Evolutionary conservation across 805 yeast species (phyloP).

Genomic region (Ogataea zsoltii): DNA sequence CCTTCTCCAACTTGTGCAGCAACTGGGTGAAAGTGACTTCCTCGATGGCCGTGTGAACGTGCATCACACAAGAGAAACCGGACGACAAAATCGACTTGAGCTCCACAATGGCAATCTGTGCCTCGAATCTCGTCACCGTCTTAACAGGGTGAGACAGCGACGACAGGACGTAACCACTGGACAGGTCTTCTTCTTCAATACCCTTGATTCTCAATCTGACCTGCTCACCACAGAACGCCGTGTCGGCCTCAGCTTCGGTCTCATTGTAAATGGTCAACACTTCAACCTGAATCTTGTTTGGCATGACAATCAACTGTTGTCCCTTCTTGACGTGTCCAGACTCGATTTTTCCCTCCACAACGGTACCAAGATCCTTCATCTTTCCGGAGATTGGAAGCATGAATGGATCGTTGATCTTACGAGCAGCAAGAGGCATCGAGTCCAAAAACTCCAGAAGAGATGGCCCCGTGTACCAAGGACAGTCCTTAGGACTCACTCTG

Average conservation of each 20-base stretch:
- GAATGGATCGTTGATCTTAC: constrained; percentile 92
- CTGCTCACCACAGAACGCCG: constrained; percentile 96
- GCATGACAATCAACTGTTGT: constrained; percentile 80
- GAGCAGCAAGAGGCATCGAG: constrained; percentile 72
- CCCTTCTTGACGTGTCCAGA: constrained; percentile 90
- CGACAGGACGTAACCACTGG: constrained; percentile 88
- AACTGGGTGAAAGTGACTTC: constrained; percentile 82
- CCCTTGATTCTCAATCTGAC: constrained; percentile 92
- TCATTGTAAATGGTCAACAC: constrained; percentile 88
- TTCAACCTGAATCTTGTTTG: constrained; percentile 82
- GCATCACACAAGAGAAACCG: constrained; percentile 98
- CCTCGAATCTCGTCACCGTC: constrained; percentile 88
- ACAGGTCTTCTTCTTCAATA: constrained; percentile 94
- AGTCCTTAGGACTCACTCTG: constrained; percentile 63
- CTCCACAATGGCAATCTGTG: constrained; percentile 96
- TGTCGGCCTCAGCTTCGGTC: constrained; percentile 89
- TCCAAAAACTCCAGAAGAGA: constrained; percentile 89
- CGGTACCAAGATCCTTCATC: constrained; percentile 95
- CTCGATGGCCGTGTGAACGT: constrained; percentile 96
- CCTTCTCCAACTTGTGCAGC: constrained; percentile 92
- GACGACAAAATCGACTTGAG: constrained; percentile 90
- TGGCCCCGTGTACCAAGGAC: constrained; percentile 96
- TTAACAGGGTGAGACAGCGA: constrained; percentile 86
- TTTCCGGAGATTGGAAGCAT: constrained; percentile 95
- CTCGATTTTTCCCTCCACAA: constrained; percentile 98